Evolutionary conservation across 805 yeast genomes (phyloP).

Genomic region (Pichia membranifaciens): DNA sequence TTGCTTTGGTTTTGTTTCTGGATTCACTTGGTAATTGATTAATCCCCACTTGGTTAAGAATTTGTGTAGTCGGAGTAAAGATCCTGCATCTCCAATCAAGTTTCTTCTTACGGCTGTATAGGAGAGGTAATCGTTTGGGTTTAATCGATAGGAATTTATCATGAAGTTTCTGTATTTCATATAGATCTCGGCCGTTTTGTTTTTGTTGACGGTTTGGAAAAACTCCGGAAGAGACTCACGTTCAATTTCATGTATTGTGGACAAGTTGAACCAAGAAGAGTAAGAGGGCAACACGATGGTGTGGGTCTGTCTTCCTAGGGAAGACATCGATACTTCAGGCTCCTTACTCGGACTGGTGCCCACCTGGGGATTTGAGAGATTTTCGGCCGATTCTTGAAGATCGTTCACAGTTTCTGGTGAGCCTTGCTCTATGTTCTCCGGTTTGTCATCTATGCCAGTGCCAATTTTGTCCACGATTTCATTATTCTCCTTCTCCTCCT

Average conservation of each 20-base stretch:
- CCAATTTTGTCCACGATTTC: no score
- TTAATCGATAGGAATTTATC: conserved; percentile 79
- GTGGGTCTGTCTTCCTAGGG: conserved; percentile 55
- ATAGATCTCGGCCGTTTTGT: conserved; percentile 79
- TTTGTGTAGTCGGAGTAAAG: conserved; percentile 76
- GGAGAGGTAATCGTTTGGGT: conserved; percentile 85
- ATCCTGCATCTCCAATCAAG: conserved; percentile 85
- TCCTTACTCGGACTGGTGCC: not conserved
- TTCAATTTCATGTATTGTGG: conserved; percentile 69
- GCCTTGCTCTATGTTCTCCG: no score
- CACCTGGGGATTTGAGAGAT: not conserved
- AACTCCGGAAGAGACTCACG: conserved; percentile 83
- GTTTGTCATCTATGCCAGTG: no score
- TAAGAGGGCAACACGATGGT: conserved; percentile 83
- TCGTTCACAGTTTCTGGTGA: no score
- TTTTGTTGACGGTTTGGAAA: conserved; percentile 53
- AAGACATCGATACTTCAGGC: conserved; percentile 13
- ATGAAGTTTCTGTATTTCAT: conserved; percentile 81
- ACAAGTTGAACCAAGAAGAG: conserved; percentile 77
- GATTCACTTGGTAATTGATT: conserved; percentile 86
- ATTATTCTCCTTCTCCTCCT: no score
- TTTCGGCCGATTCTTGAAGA: not conserved
- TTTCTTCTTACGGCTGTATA: conserved; percentile 89
- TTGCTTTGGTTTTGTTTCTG: conserved; percentile 62
- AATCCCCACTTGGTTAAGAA: conserved; percentile 90